Evolutionary conservation across 345 rosid species (phyloP).

Genomic region (Turritis glabra): DNA sequence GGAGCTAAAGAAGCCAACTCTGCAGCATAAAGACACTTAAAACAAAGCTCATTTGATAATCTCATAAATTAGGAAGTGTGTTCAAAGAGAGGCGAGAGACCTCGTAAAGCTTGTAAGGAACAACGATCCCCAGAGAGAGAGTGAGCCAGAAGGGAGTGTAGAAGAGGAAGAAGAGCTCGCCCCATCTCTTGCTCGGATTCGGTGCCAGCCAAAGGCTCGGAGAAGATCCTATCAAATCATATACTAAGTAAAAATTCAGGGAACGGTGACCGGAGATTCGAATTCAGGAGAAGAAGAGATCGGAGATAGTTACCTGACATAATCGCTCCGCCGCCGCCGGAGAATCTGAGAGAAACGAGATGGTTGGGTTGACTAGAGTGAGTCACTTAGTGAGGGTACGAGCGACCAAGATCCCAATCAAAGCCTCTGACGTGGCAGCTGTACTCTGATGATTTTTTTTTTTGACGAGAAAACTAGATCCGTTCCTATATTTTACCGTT

Average conservation of each 20-base stretch:
- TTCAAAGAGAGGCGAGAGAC: constrained; percentile 35
- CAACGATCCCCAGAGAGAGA: constrained; percentile 78
- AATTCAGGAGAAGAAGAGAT: not conserved
- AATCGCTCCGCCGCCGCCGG: too few species aligned
- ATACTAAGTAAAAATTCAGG: too few species aligned
- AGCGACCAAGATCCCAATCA: too few species aligned
- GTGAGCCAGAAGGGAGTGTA: constrained; percentile 98
- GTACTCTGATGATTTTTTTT: too few species aligned
- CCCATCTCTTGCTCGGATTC: constrained; percentile 96
- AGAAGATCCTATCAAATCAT: not conserved
- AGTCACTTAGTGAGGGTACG: too few species aligned
- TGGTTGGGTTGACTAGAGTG: too few species aligned
- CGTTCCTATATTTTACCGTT: too few species aligned
- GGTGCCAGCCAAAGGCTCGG: constrained; percentile 73
- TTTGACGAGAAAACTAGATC: too few species aligned
- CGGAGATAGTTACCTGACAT: not conserved
- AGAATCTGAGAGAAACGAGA: too few species aligned
- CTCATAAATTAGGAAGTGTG: not conserved
- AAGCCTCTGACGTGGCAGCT: too few species aligned
- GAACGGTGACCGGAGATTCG: not conserved
- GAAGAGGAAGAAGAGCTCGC: constrained; percentile 83
- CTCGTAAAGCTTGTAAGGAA: constrained; percentile 94
- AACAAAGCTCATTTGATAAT: not conserved
- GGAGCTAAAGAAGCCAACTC: too few species aligned
- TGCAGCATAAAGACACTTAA: too few species aligned